These are phyloP conservation scores for Cutaneotrichosporon sp. DNA, from an alignment of 1,284 basidiomycete species.

Conservation along the genomic window DNA sequence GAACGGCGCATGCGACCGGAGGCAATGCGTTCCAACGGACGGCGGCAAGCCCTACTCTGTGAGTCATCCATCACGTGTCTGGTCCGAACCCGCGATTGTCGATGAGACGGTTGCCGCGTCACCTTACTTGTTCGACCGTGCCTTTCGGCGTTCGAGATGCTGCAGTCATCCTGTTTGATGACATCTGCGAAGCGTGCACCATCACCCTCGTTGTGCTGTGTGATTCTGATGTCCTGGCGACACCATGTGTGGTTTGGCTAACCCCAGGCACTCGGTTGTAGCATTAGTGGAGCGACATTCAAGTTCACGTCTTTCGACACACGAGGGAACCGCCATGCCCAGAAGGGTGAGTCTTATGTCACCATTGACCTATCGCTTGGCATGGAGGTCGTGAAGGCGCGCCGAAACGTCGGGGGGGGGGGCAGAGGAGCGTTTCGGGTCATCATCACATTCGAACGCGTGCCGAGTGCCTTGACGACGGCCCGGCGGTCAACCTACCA, in stretches of 20 bases:
- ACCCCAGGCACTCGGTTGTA: conserved; percentile 82
- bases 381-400: not conserved
- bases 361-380: not conserved
- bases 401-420: not conserved
- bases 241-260: conserved; percentile 3
- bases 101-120: not conserved
- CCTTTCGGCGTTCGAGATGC: not conserved
- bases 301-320: conserved; percentile 98
- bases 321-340: conserved; percentile 82
- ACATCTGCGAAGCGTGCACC: not conserved
- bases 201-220: too few relatives aligned
- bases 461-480: not conserved
- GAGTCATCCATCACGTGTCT: conserved; percentile 37
- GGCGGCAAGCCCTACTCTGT: conserved; percentile 71
- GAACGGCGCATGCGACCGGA: conserved; percentile 84
- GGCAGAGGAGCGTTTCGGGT: not conserved
- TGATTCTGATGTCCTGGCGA: too few relatives aligned
- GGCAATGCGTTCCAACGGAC: conserved; percentile 65
- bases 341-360: conserved; percentile 64
- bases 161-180: not conserved
- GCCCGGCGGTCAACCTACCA: too few relatives aligned
- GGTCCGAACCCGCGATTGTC: not conserved
- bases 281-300: conserved; percentile 91
- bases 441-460: not conserved
- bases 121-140: not conserved